phyloP scores from a whole-genome alignment of 2,329 filamentous ascomycete genomes.

The Epichloe sp. region DNA sequence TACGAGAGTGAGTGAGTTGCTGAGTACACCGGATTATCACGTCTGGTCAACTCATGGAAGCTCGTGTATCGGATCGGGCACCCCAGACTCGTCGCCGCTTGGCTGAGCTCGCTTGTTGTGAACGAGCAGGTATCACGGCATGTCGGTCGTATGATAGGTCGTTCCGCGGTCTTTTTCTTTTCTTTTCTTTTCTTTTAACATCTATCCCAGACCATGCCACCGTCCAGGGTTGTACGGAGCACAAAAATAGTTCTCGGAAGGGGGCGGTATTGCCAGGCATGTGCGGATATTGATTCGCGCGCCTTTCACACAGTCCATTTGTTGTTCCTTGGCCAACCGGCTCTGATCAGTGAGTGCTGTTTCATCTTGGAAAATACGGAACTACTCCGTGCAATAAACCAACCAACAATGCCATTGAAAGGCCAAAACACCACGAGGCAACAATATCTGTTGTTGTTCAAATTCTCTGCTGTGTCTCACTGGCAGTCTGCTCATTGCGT shows the following conservation, averaged over 20 bases:
- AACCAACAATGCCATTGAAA: not conserved
- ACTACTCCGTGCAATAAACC: not conserved
- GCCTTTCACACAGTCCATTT: not conserved
- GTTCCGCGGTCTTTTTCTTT: not conserved
- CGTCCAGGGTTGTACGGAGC: not conserved
- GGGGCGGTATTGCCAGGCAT: not conserved
- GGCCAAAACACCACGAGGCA: not conserved
- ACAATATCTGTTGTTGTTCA: not conserved
- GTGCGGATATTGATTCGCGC: not conserved
- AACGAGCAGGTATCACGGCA: too few species aligned
- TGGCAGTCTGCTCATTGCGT: too few species aligned
- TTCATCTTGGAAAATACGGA: not conserved
- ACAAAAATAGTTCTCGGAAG: not conserved
- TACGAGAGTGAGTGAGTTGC: too few species aligned
- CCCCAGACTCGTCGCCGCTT: too few species aligned
- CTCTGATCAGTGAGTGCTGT: not conserved
- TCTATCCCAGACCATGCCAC: not conserved
- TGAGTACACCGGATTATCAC: too few species aligned
- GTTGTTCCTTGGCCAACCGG: conserved; percentile 3
- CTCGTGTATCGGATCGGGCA: too few species aligned
- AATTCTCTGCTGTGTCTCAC: not conserved
- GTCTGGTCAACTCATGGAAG: too few species aligned
- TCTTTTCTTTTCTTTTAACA: rapidly evolving
- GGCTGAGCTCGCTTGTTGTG: not conserved
- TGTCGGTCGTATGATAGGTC: too few species aligned